Conservation (phyloP, 139 green algal species). For the Tetratostichococcus sp. region DNA sequence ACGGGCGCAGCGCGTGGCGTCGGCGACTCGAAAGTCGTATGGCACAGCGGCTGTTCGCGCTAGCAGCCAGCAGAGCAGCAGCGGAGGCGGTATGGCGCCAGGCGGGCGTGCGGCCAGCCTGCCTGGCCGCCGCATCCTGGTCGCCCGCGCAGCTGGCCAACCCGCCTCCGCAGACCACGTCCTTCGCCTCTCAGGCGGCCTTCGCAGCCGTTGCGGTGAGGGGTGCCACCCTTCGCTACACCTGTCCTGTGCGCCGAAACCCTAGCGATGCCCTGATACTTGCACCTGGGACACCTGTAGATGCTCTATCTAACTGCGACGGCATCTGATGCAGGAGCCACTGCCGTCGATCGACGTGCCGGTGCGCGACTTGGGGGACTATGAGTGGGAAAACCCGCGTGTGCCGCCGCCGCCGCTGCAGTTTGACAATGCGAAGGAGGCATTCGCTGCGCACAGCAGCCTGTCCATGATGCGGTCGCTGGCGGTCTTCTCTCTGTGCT, state of each 20-base stretch:
- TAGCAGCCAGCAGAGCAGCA: not conserved
- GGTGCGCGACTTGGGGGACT: not conserved
- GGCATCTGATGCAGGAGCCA: not conserved
- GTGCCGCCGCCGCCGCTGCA: slow-evolving; percentile 14
- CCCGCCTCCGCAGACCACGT: not conserved
- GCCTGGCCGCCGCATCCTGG: not conserved
- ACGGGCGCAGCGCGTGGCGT: too few species aligned
- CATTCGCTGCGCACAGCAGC: slow-evolving; percentile 37
- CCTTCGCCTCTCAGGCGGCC: not conserved
- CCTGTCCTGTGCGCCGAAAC: too few species aligned
- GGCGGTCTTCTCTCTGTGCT: slow-evolving; percentile 38
- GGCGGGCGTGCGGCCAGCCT: not conserved
- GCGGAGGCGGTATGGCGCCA: not conserved
- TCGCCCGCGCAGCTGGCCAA: not conserved
- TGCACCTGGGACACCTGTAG: too few species aligned
- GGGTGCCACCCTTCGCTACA: too few species aligned
- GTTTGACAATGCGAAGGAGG: slow-evolving; percentile 30
- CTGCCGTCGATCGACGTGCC: not conserved
- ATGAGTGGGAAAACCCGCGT: not conserved
- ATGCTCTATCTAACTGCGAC: too few species aligned
- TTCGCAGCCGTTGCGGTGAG: not conserved
- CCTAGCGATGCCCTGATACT: too few species aligned
- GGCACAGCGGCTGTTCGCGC: not conserved
- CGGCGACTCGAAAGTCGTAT: not conserved
- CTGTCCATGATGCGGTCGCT: slow-evolving; percentile 35